Conservation (phyloP, 768 basidiomycete species). For the Lyophyllum shimeji region DNA sequence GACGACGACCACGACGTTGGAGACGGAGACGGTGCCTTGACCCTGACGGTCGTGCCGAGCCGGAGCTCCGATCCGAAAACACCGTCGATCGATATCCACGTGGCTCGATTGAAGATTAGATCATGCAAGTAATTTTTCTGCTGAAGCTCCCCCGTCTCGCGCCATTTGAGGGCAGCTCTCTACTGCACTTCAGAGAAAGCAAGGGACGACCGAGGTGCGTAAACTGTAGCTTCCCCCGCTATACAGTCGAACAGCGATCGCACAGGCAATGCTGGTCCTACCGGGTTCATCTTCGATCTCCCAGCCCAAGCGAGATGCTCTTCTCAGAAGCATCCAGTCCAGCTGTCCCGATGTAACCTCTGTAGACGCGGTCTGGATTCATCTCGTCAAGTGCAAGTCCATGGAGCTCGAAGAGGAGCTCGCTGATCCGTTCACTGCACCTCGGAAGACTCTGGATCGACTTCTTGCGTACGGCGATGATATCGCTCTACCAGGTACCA, state of each 20-base stretch:
- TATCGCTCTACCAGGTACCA: conserved; percentile 47
- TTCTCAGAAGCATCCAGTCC: conserved; percentile 61
- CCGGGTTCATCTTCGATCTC: conserved; percentile 78
- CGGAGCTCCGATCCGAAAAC: background rate
- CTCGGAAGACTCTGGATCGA: conserved; percentile 56
- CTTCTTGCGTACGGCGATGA: conserved; percentile 88
- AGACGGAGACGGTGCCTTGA: too few species aligned
- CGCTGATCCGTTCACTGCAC: conserved; percentile 36
- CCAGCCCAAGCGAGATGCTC: conserved; percentile 61
- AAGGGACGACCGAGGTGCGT: conserved; percentile 1
- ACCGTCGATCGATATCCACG: background rate
- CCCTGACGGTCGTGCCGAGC: too few species aligned
- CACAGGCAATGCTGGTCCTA: conserved; percentile 67
- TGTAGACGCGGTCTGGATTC: conserved; percentile 83
- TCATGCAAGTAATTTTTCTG: conserved; percentile 10
- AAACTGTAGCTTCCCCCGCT: too few species aligned
- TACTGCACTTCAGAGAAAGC: background rate
- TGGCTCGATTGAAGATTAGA: conserved; percentile 10
- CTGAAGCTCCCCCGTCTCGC: background rate
- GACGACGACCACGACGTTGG: too few species aligned
- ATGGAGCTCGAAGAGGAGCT: conserved; percentile 47
- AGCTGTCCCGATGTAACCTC: conserved; percentile 53
- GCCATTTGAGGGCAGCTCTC: background rate
- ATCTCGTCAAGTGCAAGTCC: conserved; percentile 72
- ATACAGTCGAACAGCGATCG: background rate